Evolutionary conservation across 176 grass and related monocot genomes (phyloP), one percentile per base, ranked within the genome.

Genomic region (Oryza glumipatula): DNA sequence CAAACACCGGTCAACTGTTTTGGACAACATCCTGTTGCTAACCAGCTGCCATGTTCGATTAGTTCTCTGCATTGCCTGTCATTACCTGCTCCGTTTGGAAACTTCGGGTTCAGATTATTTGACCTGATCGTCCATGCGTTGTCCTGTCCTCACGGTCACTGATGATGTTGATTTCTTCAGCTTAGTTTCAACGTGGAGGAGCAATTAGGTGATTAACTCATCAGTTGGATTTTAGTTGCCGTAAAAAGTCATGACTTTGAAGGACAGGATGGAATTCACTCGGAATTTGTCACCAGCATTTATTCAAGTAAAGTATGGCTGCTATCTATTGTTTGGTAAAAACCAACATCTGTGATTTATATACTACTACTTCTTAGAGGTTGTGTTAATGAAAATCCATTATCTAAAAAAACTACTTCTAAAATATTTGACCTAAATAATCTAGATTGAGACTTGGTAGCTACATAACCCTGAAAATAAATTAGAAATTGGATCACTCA

Each of bases 1-100:
- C 16, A 78, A 8, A 51, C 82, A 67, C 22, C 7, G 61, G 63
- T 76, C 85, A 68, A 74, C n/a, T 63, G 45, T 15, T 36, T 44
- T 16, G 61, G 58, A 1, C 58, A 63, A 33, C 75, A 48, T 11
- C 11, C 51, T 71, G 30, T 14, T 11, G 21, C 30, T 36, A 73
- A 43, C n/a, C 68, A 16, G 76, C 49, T 33, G 76, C 65, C 33
- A 67, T 17, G 71, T 49, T 47, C 41, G 54, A 58, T 58, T n/a
- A 74, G 16, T 45, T 51, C 61, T 52, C 45, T 52, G 64, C 5
- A 14, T 60, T 30, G 21, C n/a, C 12, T 48, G 68, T 65, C 65
- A 11, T 68, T 12, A 51, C 64, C 65, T n/a, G 52, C 73, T 65
- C 49, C 52, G 16, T 32, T 39, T 45, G 39, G 39, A 46, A 52